These are phyloP conservation scores for Suillus spraguei DNA, from an alignment of 768 basidiomycete species.

Conservation along the genomic window DNA sequence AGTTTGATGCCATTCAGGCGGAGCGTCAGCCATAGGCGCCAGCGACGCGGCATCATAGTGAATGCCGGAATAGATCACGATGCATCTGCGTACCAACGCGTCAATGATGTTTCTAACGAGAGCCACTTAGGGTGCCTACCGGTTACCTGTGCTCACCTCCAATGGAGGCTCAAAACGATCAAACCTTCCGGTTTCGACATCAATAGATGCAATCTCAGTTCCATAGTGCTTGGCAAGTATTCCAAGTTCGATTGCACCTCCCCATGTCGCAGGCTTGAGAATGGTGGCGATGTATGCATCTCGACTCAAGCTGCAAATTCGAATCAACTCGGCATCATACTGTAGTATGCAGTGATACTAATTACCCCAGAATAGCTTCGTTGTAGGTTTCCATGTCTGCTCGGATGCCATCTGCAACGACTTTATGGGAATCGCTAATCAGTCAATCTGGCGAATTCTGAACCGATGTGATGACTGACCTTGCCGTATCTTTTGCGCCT, in stretches of 20 bases:
- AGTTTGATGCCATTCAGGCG: slow-evolving; percentile 88
- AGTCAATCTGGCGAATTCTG: slow-evolving; percentile 5
- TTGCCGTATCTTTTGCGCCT: slow-evolving; percentile 70
- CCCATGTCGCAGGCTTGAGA: slow-evolving; percentile 81
- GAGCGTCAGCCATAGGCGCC: slow-evolving; percentile 75
- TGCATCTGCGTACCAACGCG: slow-evolving; percentile 43
- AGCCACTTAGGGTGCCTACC: slow-evolving; percentile 17
- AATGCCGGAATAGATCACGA: slow-evolving; percentile 94
- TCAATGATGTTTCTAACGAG: neutral
- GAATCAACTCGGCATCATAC: slow-evolving; percentile 7
- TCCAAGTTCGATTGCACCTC: slow-evolving; percentile 92
- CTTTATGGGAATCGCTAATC: slow-evolving; percentile 39
- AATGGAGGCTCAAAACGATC: slow-evolving; percentile 74
- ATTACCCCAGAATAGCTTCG: slow-evolving; percentile 86
- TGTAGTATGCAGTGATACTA: slow-evolving; percentile 6
- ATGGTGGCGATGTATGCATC: slow-evolving; percentile 83
- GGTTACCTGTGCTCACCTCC: slow-evolving; percentile 37
- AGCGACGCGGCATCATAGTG: slow-evolving; percentile 93
- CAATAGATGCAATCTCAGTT: slow-evolving; percentile 87
- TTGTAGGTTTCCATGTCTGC: slow-evolving; percentile 71
- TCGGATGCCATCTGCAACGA: slow-evolving; percentile 82
- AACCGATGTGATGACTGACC: slow-evolving; percentile 45
- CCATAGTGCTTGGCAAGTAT: slow-evolving; percentile 81
- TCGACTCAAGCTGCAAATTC: slow-evolving; percentile 45
- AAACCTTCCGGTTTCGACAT: slow-evolving; percentile 90